Evolutionary conservation across 768 basidiomycete genomes (phyloP).

Genomic region (Russula abietina): DNA sequence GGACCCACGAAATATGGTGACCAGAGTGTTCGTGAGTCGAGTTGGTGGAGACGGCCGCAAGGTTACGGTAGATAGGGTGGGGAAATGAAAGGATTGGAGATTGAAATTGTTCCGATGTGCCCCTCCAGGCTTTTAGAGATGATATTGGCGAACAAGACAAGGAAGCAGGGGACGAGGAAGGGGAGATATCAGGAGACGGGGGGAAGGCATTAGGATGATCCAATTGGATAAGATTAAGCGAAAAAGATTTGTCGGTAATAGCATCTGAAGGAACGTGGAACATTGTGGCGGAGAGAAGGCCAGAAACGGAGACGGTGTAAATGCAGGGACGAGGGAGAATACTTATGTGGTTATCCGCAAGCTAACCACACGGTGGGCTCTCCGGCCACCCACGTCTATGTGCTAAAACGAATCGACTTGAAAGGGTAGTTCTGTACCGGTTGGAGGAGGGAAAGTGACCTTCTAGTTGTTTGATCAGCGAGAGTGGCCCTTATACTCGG

Average conservation of each 20-base stretch:
- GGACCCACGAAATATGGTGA: not conserved
- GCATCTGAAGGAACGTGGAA: conserved; percentile 7
- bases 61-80: not conserved
- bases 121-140: conserved; percentile 8
- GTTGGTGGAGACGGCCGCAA: not conserved
- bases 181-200: not conserved
- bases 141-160: conserved; percentile 13
- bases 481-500: conserved; percentile 14
- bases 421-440: conserved; percentile 7
- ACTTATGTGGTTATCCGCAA: conserved; percentile 7
- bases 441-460: conserved; percentile 12
- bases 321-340: conserved; percentile 4
- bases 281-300: conserved; percentile 7
- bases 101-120: conserved; percentile 1
- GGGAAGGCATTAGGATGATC: not conserved
- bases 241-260: not conserved
- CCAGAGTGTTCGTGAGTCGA: not conserved
- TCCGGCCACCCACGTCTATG: not conserved
- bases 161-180: conserved; percentile 14
- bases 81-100: conserved; percentile 8
- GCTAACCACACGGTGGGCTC: conserved; percentile 5
- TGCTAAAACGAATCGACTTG: not conserved
- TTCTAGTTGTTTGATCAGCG: conserved; percentile 20
- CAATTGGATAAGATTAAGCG: conserved; percentile 9
- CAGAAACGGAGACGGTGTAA: not conserved